Conservation (phyloP, 2,329 filamentous ascomycete species). For the Beauveria varroae region DNA sequence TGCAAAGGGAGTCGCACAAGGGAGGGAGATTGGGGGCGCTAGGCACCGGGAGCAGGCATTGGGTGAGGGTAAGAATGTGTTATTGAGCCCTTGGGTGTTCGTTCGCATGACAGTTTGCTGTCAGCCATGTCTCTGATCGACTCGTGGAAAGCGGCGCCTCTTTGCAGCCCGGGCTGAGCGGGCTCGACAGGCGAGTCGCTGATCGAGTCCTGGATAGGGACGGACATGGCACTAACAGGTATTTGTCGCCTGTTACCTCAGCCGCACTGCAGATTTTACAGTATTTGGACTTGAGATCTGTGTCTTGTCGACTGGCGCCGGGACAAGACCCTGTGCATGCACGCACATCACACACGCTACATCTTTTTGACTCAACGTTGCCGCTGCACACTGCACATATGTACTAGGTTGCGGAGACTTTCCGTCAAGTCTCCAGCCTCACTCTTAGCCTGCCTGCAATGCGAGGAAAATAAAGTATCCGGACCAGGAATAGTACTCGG, state of each 20-base stretch:
- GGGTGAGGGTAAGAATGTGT: background rate
- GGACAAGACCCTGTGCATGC: background rate
- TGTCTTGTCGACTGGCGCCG: background rate
- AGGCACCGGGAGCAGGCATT: background rate
- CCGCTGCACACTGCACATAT: background rate
- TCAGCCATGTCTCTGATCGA: conserved; percentile 15
- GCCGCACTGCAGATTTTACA: background rate
- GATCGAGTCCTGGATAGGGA: too few relatives aligned
- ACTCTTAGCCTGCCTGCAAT: too few relatives aligned
- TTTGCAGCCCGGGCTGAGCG: background rate
- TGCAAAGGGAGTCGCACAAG: background rate
- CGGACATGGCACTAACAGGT: too few relatives aligned
- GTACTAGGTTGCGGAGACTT: background rate
- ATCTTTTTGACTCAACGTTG: background rate
- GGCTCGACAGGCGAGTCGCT: too few relatives aligned
- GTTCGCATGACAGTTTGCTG: conserved; percentile 7
- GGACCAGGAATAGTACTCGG: too few relatives aligned
- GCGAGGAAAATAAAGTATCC: background rate
- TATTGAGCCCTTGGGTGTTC: background rate
- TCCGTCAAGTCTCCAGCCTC: too few relatives aligned
- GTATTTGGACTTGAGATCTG: background rate
- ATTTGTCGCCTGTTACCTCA: background rate
- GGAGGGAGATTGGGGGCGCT: conserved; percentile 10
- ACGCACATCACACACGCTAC: background rate
- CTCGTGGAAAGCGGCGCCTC: background rate